Evolutionary conservation across 306 rosid genomes (phyloP).

Genomic region (Astragalus glycyphyllos): DNA sequence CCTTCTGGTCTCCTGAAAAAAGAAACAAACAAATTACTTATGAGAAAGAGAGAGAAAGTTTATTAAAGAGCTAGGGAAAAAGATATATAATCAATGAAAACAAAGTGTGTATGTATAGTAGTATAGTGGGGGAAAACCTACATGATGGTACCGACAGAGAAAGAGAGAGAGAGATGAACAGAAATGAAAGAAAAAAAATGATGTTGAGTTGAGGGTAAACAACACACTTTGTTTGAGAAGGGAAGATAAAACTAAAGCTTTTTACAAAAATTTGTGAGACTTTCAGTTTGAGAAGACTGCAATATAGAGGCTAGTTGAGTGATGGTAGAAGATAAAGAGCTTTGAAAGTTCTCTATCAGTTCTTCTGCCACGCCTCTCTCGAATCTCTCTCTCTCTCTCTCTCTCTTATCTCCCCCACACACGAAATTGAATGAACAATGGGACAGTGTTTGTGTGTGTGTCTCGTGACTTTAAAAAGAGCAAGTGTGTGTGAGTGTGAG

Average conservation of each 20-base stretch:
- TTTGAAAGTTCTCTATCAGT: constrained; percentile 99
- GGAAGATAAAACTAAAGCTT: constrained; percentile 46
- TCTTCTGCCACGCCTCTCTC: constrained; percentile 78
- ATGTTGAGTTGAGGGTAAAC: constrained; percentile 12
- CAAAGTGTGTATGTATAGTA: constrained; percentile 20
- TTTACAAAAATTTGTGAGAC: constrained; percentile 56
- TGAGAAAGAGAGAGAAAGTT: constrained; percentile 19
- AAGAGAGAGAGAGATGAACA: constrained; percentile 61
- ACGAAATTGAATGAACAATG: constrained; percentile 63
- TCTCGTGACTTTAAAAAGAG: background rate
- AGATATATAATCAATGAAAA: background rate
- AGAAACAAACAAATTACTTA: constrained; percentile 30
- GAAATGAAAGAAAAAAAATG: constrained; percentile 37
- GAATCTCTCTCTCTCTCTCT: constrained; percentile 44
- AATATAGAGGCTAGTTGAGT: constrained; percentile 82
- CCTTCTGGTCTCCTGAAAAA: constrained; percentile 79
- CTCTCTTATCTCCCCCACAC: constrained; percentile 40
- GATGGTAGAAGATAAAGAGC: constrained; percentile 93
- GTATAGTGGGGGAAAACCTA: constrained; percentile 66
- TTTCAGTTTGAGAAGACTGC: constrained; percentile 92
- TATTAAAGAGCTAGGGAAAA: constrained; percentile 7
- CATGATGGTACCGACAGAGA: constrained; percentile 77
- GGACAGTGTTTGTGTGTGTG: constrained; percentile 53
- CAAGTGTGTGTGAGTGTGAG: constrained; percentile 19
- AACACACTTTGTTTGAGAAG: constrained; percentile 53